Evolutionary conservation across 2,329 filamentous ascomycete genomes (phyloP).

Genomic region (Cadophora sp.): DNA sequence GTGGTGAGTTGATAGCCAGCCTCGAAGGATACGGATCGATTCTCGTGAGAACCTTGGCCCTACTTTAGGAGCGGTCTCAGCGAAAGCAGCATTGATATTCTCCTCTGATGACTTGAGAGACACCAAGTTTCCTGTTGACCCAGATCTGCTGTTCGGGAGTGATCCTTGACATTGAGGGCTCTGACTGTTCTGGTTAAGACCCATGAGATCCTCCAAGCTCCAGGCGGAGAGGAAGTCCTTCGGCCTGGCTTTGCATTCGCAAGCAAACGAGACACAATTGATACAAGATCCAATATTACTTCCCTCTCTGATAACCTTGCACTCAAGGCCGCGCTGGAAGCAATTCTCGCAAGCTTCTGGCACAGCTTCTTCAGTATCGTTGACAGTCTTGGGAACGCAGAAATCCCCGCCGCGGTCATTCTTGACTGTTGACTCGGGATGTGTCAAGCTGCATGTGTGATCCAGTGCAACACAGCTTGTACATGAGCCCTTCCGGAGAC

Average conservation of each 20-base stretch:
- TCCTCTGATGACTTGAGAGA: conserved; percentile 56
- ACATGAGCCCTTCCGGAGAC: conserved; percentile 65
- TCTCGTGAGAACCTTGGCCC: conserved; percentile 81
- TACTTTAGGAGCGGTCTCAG: conserved; percentile 59
- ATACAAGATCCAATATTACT: conserved; percentile 29
- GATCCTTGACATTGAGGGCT: conserved; percentile 20
- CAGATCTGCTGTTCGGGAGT: conserved; percentile 18
- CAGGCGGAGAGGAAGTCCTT: conserved; percentile 22
- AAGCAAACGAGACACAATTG: conserved; percentile 32
- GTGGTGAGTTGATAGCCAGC: conserved; percentile 82
- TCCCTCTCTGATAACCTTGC: conserved; percentile 31
- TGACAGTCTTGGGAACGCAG: conserved; percentile 8
- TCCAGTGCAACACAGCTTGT: conserved; percentile 67
- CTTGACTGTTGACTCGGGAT: conserved; percentile 25
- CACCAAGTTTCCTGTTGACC: conserved; percentile 32
- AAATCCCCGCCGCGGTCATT: conserved; percentile 14
- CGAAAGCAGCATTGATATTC: conserved; percentile 62
- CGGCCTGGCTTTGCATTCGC: conserved; percentile 29
- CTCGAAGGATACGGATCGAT: conserved; percentile 80
- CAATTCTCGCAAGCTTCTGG: conserved; percentile 36
- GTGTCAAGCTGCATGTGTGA: conserved; percentile 63
- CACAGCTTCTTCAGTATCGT: conserved; percentile 18
- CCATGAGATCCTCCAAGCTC: conserved; percentile 26
- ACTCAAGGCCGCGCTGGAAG: conserved; percentile 29
- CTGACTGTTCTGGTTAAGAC: not conserved